phyloP scores from a whole-genome alignment of 1,284 basidiomycete genomes.

The Ceratobasidium sp. region DNA sequence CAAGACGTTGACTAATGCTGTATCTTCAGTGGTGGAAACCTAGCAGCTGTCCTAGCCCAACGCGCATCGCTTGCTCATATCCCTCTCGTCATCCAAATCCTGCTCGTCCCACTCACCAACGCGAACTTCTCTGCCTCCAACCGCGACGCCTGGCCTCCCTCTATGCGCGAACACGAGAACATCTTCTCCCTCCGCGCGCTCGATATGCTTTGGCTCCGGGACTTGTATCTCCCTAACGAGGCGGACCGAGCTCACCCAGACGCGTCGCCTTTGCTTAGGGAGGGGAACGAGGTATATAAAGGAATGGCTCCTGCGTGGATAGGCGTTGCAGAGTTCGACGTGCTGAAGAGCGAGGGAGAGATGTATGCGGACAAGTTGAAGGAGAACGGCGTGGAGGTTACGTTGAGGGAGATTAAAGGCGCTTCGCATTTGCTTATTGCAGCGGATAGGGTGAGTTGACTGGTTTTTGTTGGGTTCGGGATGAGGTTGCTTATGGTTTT shows the following conservation, averaged over 20 bases:
- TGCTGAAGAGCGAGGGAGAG: slow-evolving; percentile 75
- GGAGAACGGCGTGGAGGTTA: slow-evolving; percentile 66
- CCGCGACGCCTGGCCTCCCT: neutral
- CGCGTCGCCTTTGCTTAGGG: slow-evolving; percentile 76
- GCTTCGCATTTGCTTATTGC: neutral
- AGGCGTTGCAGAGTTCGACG: slow-evolving; percentile 74
- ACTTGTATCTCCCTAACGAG: slow-evolving; percentile 74
- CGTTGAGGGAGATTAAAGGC: slow-evolving; percentile 2
- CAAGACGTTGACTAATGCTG: slow-evolving; percentile 52
- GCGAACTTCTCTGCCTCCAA: slow-evolving; percentile 67
- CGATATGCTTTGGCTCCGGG: slow-evolving; percentile 79
- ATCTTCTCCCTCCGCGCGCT: slow-evolving; percentile 72
- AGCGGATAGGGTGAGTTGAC: slow-evolving; percentile 30
- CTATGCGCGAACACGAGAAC: slow-evolving; percentile 70
- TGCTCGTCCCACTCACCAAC: slow-evolving; percentile 78
- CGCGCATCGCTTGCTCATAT: slow-evolving; percentile 69
- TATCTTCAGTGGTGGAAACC: slow-evolving; percentile 69
- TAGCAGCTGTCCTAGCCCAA: slow-evolving; percentile 75
- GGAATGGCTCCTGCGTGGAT: slow-evolving; percentile 73
- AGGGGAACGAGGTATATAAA: slow-evolving; percentile 63
- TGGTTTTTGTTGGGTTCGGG: neutral
- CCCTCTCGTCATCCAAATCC: slow-evolving; percentile 72
- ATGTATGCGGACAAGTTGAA: slow-evolving; percentile 73
- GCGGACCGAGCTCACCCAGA: slow-evolving; percentile 74
- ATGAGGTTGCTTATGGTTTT: neutral